These are phyloP conservation scores for Histomonas meleagridis DNA, from an alignment of 208 protist species.

Conservation along the genomic window DNA sequence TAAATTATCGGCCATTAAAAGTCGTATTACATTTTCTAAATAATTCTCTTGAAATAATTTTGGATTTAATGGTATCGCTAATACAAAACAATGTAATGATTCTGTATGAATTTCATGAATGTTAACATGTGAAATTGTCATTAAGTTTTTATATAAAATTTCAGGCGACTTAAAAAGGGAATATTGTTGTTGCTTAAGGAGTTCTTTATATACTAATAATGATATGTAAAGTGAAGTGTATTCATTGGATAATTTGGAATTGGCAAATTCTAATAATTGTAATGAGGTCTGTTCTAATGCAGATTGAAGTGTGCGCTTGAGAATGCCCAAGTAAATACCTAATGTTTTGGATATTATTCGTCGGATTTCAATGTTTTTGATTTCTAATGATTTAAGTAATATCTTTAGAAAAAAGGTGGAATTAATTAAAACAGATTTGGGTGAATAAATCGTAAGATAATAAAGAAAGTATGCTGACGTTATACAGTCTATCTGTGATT, in stretches of 20 bases:
- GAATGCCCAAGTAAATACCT: background rate
- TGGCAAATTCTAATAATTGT: background rate
- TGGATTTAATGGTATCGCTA: background rate
- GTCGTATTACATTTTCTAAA: background rate
- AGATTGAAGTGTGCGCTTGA: background rate
- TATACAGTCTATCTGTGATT: background rate
- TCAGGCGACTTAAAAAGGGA: background rate
- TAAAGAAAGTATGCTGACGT: background rate
- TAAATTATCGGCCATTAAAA: background rate
- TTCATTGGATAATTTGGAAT: background rate
- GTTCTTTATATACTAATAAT: background rate
- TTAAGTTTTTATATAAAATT: too few species aligned
- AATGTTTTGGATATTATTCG: background rate
- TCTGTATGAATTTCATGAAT: background rate
- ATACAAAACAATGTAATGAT: background rate
- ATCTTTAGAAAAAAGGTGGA: background rate
- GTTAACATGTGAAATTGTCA: background rate
- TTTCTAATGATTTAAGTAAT: background rate
- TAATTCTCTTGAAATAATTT: background rate
- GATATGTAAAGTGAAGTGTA: background rate
- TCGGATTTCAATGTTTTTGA: background rate
- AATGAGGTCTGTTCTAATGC: background rate
- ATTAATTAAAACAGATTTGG: background rate
- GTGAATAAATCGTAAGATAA: background rate
- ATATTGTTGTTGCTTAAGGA: background rate